Evolutionary conservation across 129 eudicot species (phyloP), one percentile per base, ranked within the genome.

Genomic region (Flaveria robusta): DNA sequence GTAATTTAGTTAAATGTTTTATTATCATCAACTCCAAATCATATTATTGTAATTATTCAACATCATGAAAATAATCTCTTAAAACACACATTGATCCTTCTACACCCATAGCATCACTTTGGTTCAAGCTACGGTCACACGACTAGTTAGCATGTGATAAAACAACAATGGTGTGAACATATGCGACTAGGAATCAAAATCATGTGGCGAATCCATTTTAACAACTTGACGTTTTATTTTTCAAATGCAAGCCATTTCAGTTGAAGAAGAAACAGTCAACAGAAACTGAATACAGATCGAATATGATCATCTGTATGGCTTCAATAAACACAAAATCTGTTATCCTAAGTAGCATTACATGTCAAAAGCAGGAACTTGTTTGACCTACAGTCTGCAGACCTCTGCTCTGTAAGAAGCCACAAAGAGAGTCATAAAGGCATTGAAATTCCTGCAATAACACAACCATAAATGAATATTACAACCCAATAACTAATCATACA

Each of bases 351-450:
- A 47, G 64, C 79, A 66, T 80, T 67, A 73, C 79, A 80, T 66
- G 62, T 74, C 80, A 67, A 80, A 80, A 66, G 26, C 31, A 54
- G 65, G 9, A 66, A 67, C 66, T 59, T 67, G 79, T 15, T 41
- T 55, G 22, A n/a, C 60, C 81, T 62, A 20, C 29, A 10, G 12
- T 43, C 49, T 39, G 51, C 54, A 24, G 39, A 76, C 54, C 26
- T 52, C 64, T 69, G 55, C 66, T 20, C 19, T 23, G 2, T 31
- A 66, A 76, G 51, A 19, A 66, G 46, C 60, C 75, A 66, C 15
- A 66, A 45, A 31, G 8, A 37, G 64, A 11, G 67, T 82, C 86
- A 86, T 86, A 86, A 86, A 86, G 89, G 87, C 85, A 86, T 75
- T 76, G 89, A 86, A 77, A 75, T 76, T 27, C 89, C 89, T 86